Evolutionary conservation across 768 basidiomycete genomes (phyloP).

Genomic region (Boletus rubropictus): DNA sequence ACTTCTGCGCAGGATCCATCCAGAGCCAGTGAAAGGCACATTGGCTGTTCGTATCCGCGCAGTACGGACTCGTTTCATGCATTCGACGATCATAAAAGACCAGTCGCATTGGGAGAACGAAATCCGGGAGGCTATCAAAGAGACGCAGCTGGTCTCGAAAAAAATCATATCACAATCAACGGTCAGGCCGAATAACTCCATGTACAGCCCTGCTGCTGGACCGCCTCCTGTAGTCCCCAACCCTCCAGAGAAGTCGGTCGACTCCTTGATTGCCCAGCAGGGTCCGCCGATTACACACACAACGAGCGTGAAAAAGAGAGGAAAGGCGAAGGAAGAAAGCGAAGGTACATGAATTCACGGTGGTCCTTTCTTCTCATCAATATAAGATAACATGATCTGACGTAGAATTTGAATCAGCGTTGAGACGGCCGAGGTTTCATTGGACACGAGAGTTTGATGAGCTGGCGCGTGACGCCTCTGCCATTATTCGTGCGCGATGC

Average conservation of each 20-base stretch:
- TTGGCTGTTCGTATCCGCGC: too few species aligned
- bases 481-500: conserved; percentile 76
- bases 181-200: conserved; percentile 4
- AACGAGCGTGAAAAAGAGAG: conserved; percentile 34
- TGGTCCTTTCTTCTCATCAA: background rate
- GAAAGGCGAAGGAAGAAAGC: conserved; percentile 23
- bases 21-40: too few species aligned
- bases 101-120: conserved; percentile 58
- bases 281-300: conserved; percentile 36
- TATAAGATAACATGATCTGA: conserved; percentile 4
- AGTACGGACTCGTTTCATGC: conserved; percentile 53
- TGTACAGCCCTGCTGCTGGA: conserved; percentile 6
- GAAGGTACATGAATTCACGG: conserved; percentile 25
- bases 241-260: conserved; percentile 47
- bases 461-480: conserved; percentile 76
- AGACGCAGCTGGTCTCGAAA: conserved; percentile 46
- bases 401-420: conserved; percentile 8
- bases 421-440: conserved; percentile 62
- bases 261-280: conserved; percentile 46
- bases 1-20: too few species aligned
- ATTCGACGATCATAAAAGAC: conserved; percentile 48
- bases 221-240: conserved; percentile 40
- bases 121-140: conserved; percentile 49
- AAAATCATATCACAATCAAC: conserved; percentile 38
- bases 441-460: conserved; percentile 91